A percentile compares a stretch with the other conserved stretches of the same genome.
Evolutionary conservation across 345 rosid genomes (phyloP).

Genomic region (Acer saccharum): DNA sequence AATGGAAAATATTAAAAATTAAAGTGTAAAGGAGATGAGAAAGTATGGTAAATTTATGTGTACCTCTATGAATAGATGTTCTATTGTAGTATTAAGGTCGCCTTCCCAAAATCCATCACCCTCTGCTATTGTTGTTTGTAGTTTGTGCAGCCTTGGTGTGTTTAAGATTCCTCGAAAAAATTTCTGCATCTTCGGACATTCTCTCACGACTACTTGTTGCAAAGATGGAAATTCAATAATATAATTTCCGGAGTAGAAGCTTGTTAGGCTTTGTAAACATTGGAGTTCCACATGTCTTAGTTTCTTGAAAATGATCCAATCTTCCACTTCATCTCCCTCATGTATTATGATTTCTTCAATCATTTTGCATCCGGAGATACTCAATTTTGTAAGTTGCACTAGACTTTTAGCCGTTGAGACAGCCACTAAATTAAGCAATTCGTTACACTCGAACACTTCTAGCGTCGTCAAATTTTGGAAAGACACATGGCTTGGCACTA

Average conservation of each 20-base stretch:
- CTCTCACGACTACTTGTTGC: not conserved
- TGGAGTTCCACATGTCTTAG: constrained; percentile 17
- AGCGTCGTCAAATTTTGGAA: constrained; percentile 20
- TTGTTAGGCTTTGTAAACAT: constrained; percentile 17
- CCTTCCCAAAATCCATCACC: not conserved
- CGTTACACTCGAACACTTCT: constrained; percentile 17
- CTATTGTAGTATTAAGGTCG: not conserved
- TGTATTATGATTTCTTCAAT: constrained; percentile 17
- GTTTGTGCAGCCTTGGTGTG: not conserved
- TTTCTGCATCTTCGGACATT: not conserved
- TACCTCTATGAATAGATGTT: not conserved
- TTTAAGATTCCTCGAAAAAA: not conserved
- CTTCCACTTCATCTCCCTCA: constrained; percentile 9
- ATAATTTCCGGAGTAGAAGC: not conserved
- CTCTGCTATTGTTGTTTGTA: not conserved
- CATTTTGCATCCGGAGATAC: constrained; percentile 18
- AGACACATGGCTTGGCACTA: constrained; percentile 12
- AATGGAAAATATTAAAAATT: too few relatives aligned
- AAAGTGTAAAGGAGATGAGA: not conserved
- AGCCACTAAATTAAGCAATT: constrained; percentile 13
- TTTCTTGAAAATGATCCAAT: constrained; percentile 13
- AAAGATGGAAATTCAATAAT: not conserved
- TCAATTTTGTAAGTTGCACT: constrained; percentile 15
- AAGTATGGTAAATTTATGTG: not conserved
- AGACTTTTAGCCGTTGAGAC: constrained; percentile 20